Conservation (phyloP, 1,284 basidiomycete genomes). For the Abortiporus biennis region DNA sequence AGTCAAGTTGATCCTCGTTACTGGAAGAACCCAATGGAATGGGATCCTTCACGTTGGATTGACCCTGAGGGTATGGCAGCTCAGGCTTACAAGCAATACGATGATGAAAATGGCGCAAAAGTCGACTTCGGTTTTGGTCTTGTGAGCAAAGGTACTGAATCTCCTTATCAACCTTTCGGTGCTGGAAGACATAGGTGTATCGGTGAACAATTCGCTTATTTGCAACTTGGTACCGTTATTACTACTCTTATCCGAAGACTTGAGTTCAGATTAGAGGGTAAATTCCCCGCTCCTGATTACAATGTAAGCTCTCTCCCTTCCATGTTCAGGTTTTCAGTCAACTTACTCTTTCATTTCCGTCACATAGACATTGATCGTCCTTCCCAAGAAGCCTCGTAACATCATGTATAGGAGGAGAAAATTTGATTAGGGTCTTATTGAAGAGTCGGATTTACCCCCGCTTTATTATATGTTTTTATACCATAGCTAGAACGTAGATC, state of each 20-base stretch:
- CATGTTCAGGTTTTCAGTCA: constrained; percentile 32
- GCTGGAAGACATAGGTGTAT: constrained; percentile 94
- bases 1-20: constrained; percentile 83
- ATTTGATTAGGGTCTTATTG: too few species aligned
- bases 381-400: constrained; percentile 24
- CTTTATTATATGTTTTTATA: too few species aligned
- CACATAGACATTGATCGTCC: constrained; percentile 25
- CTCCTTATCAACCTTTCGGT: constrained; percentile 93
- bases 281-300: constrained; percentile 85
- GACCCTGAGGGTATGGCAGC: constrained; percentile 75
- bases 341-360: background rate
- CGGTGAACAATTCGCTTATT: constrained; percentile 95
- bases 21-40: constrained; percentile 73
- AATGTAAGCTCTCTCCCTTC: too few species aligned
- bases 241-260: constrained; percentile 74
- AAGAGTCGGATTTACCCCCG: too few species aligned
- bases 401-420: constrained; percentile 40
- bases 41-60: constrained; percentile 84
- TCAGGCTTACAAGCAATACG: constrained; percentile 69
- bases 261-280: constrained; percentile 64
- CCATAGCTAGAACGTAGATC: too few species aligned
- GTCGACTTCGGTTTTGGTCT: constrained; percentile 95
- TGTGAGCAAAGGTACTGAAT: constrained; percentile 89
- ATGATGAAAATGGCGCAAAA: constrained; percentile 76
- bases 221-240: constrained; percentile 88